Evolutionary conservation across 768 basidiomycete species (phyloP).

Genomic region (Pholiota microspora): DNA sequence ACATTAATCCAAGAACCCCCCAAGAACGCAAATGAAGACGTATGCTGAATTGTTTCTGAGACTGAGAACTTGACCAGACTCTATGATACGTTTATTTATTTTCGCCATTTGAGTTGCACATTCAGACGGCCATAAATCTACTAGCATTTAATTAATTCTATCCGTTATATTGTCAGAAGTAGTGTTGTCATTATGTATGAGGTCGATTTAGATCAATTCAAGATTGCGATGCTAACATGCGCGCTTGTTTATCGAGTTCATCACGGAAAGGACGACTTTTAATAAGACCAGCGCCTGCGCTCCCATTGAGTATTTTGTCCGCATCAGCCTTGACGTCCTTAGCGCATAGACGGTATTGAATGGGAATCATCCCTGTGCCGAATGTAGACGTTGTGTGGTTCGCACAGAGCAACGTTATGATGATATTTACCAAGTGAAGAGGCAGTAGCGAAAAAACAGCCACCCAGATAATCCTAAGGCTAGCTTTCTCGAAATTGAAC

Average conservation of each 20-base stretch:
- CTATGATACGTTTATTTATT: too few species aligned
- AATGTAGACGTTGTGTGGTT: conserved; percentile 65
- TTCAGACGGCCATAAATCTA: too few species aligned
- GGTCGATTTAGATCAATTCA: background rate
- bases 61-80: too few species aligned
- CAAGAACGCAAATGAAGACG: background rate
- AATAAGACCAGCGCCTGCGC: background rate
- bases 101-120: too few species aligned
- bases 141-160: too few species aligned
- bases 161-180: too few species aligned
- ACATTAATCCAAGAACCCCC: background rate
- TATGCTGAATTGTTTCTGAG: too few species aligned
- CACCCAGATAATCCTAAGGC: conserved; percentile 46
- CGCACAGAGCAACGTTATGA: conserved; percentile 59
- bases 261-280: background rate
- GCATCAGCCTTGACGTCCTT: conserved; percentile 44
- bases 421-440: conserved; percentile 58
- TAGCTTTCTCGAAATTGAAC: conserved; percentile 47
- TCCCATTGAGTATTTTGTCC: conserved; percentile 28
- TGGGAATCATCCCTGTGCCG: conserved; percentile 64
- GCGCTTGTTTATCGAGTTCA: background rate
- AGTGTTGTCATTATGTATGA: too few species aligned
- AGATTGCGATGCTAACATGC: background rate
- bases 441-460: conserved; percentile 56
- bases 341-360: conserved; percentile 51